phyloP scores from a whole-genome alignment of 768 basidiomycete species.

The Termitomyces sp. region DNA sequence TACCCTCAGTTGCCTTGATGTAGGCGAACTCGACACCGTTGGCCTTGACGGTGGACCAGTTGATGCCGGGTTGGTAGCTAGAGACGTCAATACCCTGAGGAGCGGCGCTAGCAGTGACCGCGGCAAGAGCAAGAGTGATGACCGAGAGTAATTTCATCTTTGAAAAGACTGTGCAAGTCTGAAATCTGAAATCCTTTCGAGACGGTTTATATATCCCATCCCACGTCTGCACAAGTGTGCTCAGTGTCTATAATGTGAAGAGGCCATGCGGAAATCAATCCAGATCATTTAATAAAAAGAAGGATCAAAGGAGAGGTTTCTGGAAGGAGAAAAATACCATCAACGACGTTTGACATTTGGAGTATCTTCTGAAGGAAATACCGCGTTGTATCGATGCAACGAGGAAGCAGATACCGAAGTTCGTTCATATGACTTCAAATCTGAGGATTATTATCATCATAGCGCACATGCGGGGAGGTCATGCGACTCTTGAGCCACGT shows the following conservation, averaged over 20 bases:
- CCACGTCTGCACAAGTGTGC: background rate
- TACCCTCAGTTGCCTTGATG: slow-evolving; percentile 65
- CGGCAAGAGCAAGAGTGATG: slow-evolving; percentile 17
- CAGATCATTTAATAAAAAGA: background rate
- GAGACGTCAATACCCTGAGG: slow-evolving; percentile 60
- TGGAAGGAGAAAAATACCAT: background rate
- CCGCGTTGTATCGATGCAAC: background rate
- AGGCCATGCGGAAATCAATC: background rate
- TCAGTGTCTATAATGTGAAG: background rate
- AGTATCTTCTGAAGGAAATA: background rate
- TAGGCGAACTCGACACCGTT: slow-evolving; percentile 56
- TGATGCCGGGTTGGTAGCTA: slow-evolving; percentile 42
- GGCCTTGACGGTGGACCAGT: slow-evolving; percentile 51
- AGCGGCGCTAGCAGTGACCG: slow-evolving; percentile 21
- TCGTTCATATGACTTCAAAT: slow-evolving; percentile 1
- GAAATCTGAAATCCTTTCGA: background rate
- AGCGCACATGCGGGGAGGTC: slow-evolving; percentile 5
- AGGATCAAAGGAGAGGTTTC: background rate
- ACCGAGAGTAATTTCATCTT: slow-evolving; percentile 20
- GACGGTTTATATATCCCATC: slow-evolving; percentile 10
- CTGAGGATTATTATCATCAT: background rate
- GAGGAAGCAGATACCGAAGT: background rate
- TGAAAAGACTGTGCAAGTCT: background rate
- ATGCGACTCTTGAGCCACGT: slow-evolving; percentile 9
- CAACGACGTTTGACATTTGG: background rate